A percentile compares a stretch with the other conserved stretches of the same genome.
Evolutionary conservation across 768 basidiomycete species (phyloP).

Genomic region (Artomyces pyxidatus): DNA sequence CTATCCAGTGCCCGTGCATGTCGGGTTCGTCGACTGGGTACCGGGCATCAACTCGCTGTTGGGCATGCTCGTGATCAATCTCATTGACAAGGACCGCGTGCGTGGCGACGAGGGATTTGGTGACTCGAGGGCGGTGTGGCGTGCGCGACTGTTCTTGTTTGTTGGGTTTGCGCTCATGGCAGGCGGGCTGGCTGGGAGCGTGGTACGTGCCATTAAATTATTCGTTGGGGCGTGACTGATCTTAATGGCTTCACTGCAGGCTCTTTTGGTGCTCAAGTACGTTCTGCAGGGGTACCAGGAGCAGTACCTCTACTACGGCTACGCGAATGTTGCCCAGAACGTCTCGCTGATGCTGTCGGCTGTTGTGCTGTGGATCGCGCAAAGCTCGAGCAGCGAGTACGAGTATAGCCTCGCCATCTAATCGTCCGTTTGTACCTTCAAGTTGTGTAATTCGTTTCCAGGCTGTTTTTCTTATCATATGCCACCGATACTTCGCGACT

Average conservation of each 20-base stretch:
- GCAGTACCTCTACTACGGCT: constrained; percentile 84
- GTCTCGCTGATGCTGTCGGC: constrained; percentile 78
- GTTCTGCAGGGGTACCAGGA: constrained; percentile 62
- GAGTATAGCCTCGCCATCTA: constrained; percentile 70
- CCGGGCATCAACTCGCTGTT: constrained; percentile 89
- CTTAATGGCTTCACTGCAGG: constrained; percentile 45
- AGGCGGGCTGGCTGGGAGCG: constrained; percentile 93
- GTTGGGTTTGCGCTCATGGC: constrained; percentile 97
- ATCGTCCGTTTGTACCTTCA: background rate
- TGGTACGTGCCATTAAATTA: constrained; percentile 48
- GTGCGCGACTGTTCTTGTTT: constrained; percentile 85
- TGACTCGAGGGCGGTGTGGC: constrained; percentile 81
- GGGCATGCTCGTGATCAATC: constrained; percentile 86
- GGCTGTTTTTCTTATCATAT: too few relatives aligned
- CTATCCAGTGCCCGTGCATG: constrained; percentile 66
- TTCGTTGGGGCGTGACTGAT: background rate
- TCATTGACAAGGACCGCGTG: constrained; percentile 92
- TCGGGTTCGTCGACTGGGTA: constrained; percentile 95
- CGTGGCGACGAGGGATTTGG: constrained; percentile 73
- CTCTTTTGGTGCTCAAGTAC: constrained; percentile 87
- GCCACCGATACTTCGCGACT: too few relatives aligned
- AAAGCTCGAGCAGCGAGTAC: constrained; percentile 79
- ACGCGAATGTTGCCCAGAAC: constrained; percentile 94
- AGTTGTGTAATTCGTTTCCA: too few relatives aligned
- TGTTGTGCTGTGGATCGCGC: constrained; percentile 87